Evolutionary conservation across 371 early-diverging fungal species (phyloP).

Genomic region (Fennellomyces sp.): DNA sequence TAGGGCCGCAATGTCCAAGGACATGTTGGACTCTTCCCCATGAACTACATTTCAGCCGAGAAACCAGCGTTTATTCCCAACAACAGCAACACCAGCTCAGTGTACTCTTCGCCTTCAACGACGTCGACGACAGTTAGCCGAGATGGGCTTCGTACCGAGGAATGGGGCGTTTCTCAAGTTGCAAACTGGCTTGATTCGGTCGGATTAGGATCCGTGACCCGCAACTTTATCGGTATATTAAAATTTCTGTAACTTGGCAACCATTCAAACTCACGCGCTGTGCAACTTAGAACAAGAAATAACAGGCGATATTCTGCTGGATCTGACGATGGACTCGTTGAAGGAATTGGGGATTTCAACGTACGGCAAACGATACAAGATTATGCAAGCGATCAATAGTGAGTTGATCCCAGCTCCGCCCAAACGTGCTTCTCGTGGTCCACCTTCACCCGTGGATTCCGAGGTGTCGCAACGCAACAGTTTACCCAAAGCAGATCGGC

Average conservation of each 20-base stretch:
- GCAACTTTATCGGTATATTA: conserved; percentile 63
- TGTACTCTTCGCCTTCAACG: conserved; percentile 19
- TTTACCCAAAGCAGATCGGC: conserved; percentile 14
- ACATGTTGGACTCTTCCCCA: conserved; percentile 77
- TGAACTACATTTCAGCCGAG: conserved; percentile 61
- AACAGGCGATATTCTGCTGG: conserved; percentile 70
- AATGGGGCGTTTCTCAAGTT: conserved; percentile 44
- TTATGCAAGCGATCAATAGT: conserved; percentile 67
- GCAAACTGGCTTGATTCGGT: conserved; percentile 48
- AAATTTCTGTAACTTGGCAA: background rate
- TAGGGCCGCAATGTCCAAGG: conserved; percentile 64
- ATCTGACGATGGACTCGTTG: conserved; percentile 62
- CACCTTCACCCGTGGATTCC: conserved; percentile 20
- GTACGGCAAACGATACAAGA: conserved; percentile 72
- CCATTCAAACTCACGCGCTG: background rate
- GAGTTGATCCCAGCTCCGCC: conserved; percentile 23
- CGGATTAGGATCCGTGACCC: conserved; percentile 58
- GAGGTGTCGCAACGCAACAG: conserved; percentile 29
- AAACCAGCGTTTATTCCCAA: conserved; percentile 22
- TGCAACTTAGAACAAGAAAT: conserved; percentile 64
- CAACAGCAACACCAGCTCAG: conserved; percentile 21
- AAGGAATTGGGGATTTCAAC: conserved; percentile 73
- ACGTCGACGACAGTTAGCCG: conserved; percentile 9
- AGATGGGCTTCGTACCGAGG: conserved; percentile 22
- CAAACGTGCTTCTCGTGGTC: conserved; percentile 3